A percentile compares a stretch with the other conserved stretches of the same genome.
Conservation (phyloP, 2,329 filamentous ascomycete genomes). For the Aureobasidium melanogenum region DNA sequence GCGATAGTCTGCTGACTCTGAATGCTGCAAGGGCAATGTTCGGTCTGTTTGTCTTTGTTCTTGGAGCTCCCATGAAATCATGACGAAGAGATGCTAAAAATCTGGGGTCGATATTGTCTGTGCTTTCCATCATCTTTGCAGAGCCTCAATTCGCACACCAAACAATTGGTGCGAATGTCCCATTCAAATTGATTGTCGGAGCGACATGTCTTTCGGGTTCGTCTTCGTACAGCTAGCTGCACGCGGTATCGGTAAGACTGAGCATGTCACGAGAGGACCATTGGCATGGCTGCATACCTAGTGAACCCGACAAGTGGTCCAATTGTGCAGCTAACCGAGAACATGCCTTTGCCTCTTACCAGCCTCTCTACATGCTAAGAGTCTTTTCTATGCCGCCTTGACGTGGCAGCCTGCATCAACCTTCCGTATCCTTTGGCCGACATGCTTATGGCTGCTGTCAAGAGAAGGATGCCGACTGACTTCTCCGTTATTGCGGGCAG, state of each 20-base stretch:
- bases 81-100: constrained; percentile 4
- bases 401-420: not conserved
- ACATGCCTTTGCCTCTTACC: not conserved
- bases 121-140: not conserved
- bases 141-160: not conserved
- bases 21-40: not conserved
- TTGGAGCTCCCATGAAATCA: not conserved
- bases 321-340: not conserved
- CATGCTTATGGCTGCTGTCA: not conserved
- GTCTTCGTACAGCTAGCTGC: not conserved
- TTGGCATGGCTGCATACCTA: not conserved
- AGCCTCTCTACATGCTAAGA: not conserved
- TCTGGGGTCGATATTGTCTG: not conserved
- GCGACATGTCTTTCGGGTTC: not conserved
- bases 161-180: not conserved
- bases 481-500: not conserved
- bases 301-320: not conserved
- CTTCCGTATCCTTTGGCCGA: not conserved
- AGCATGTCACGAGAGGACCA: not conserved
- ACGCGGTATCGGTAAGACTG: not conserved
- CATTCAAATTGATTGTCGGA: not conserved
- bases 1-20: not conserved
- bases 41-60: not conserved
- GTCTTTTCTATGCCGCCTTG: not conserved
- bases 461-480: not conserved